Base-by-base conservation (phyloP, 352 stramenopile genomes). In the Phytopythium kandeliae region DNA sequence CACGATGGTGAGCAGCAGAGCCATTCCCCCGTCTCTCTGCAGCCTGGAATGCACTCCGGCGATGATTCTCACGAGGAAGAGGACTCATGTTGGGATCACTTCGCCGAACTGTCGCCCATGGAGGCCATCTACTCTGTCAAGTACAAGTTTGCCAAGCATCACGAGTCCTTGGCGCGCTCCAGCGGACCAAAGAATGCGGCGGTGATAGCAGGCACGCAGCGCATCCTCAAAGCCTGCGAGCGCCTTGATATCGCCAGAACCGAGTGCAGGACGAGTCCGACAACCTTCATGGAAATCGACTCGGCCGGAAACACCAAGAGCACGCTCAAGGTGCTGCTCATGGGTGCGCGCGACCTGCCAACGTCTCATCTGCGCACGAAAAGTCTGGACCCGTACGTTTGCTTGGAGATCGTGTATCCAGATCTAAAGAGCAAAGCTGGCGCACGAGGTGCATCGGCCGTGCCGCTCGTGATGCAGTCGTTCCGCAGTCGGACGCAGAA, bases 351-450 rank as follows among this genome's bases (percentile, higher is more conserved):
- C 4, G 77, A 86, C 31, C 61, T 89, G 10, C 76, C 75, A 25
- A 87, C 71, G 9, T 46, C 68, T 4, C 78, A 89, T 48, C 62
- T 89, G 16, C 51, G 74, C 5, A 88, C 76, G 4, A 87, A 89
- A 59, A 89, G 84, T 43, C 44, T 87, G 28, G 78, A 89, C 43
- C 75, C 78, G 16, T 87, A 86, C 51, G 78, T 87, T 19, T 65
- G 58, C 25, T 24, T 89, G 2, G 71, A 86, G 47, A 58, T 89
- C n/a, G 63, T 87, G 3, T 89, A 86, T 49, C 72, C 74, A 17
- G 55, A 69, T 4, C 22, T 53, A 5, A 31, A 30, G n/a, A 49
- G 71, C 19, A 49, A 65, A 8, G 11, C 24, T 13, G 17, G 26
- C 4, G 21, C 7, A 1, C 4, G n/a, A 15, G 45, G 24, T 5